phyloP scores from a whole-genome alignment of 371 early-diverging fungal genomes.

The Circinella minor region DNA sequence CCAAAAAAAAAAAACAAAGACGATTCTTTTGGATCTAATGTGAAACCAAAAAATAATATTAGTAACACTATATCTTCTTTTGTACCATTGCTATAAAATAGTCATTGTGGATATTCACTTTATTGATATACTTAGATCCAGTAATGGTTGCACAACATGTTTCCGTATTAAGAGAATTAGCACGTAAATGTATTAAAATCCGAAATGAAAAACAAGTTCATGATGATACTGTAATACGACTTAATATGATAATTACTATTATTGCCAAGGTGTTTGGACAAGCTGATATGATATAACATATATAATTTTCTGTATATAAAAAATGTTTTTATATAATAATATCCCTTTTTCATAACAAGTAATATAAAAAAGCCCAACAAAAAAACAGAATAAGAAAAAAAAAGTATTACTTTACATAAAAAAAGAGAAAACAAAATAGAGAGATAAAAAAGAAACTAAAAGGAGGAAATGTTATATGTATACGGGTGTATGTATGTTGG shows the following conservation, averaged over 20 bases:
- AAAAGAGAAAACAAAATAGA: background rate
- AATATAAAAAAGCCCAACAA: background rate
- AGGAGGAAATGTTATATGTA: too few relatives aligned
- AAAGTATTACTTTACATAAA: slow-evolving; percentile 1
- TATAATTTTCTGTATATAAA: background rate
- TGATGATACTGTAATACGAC: slow-evolving; percentile 22
- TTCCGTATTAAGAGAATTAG: slow-evolving; percentile 37
- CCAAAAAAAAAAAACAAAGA: background rate
- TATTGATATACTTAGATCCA: slow-evolving; percentile 45
- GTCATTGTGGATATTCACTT: slow-evolving; percentile 38
- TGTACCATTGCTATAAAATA: background rate
- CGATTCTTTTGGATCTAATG: background rate
- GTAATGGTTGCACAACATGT: slow-evolving; percentile 42
- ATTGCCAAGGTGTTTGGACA: slow-evolving; percentile 44
- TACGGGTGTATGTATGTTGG: background rate
- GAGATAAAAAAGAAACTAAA: too few relatives aligned
- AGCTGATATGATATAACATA: slow-evolving; percentile 30
- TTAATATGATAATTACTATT: slow-evolving; percentile 48
- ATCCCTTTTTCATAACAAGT: background rate
- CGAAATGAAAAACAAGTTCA: slow-evolving; percentile 17
- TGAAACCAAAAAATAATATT: background rate
- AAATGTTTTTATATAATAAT: background rate
- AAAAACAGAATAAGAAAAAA: background rate
- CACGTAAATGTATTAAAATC: slow-evolving; percentile 38
- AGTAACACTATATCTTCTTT: too few relatives aligned